These are phyloP conservation scores for Calonectria hongkongensis DNA, from an alignment of 2,329 filamentous ascomycete species.

Conservation along the genomic window DNA sequence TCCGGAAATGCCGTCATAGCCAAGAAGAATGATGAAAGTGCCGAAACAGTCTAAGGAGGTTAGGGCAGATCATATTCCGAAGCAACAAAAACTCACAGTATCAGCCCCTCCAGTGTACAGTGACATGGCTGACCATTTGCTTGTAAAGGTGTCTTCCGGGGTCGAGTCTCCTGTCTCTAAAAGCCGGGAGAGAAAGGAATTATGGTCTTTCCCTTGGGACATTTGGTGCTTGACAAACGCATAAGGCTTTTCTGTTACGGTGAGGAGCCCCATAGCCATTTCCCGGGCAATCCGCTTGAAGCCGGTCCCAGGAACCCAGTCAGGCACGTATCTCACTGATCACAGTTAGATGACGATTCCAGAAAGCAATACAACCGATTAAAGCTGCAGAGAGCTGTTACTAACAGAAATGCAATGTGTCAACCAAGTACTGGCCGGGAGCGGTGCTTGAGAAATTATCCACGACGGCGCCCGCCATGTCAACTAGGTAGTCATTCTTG, in stretches of 20 bases:
- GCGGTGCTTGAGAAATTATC: slow-evolving; percentile 42
- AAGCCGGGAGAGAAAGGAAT: slow-evolving; percentile 39
- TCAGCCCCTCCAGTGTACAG: slow-evolving; percentile 49
- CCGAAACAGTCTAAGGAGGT: slow-evolving; percentile 41
- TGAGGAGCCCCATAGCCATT: slow-evolving; percentile 33
- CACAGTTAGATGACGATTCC: not conserved
- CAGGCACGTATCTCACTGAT: slow-evolving; percentile 43
- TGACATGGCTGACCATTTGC: slow-evolving; percentile 47
- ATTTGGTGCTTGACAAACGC: slow-evolving; percentile 45
- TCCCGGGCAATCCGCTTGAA: slow-evolving; percentile 43
- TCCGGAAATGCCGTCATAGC: slow-evolving; percentile 44
- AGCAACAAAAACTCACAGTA: slow-evolving; percentile 37
- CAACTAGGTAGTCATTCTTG: slow-evolving; percentile 41
- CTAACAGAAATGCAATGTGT: slow-evolving; percentile 47
- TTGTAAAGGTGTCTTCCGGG: slow-evolving; percentile 40
- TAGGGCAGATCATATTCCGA: not conserved
- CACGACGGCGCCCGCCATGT: slow-evolving; percentile 46
- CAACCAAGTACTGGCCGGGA: slow-evolving; percentile 45
- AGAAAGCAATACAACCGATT: not conserved
- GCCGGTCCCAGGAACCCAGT: slow-evolving; percentile 43
- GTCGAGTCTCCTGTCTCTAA: slow-evolving; percentile 36
- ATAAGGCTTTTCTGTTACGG: slow-evolving; percentile 42
- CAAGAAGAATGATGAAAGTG: slow-evolving; percentile 45
- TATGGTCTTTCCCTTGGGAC: slow-evolving; percentile 28
- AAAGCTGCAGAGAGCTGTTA: not conserved